These are phyloP conservation scores for Lithohypha guttulata DNA, from an alignment of 2,329 filamentous ascomycete species.

Conservation along the genomic window DNA sequence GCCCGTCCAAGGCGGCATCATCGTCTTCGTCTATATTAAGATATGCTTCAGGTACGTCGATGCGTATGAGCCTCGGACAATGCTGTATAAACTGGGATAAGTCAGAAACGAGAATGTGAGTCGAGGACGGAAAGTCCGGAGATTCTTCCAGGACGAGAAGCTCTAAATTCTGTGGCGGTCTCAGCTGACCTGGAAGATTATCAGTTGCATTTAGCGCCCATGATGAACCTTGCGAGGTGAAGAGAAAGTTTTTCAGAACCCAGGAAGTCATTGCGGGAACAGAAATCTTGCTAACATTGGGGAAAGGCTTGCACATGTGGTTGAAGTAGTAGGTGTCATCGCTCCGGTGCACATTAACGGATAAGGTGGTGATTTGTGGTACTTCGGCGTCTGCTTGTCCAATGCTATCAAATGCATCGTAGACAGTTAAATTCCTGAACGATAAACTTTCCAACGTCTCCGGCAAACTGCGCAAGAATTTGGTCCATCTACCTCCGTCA, in stretches of 20 bases:
- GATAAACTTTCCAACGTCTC: not conserved
- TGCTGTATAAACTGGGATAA: conserved; percentile 5
- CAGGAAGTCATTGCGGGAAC: conserved; percentile 7
- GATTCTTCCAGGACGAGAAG: conserved; percentile 3
- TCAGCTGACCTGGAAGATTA: not conserved
- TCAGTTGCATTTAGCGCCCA: conserved; percentile 7
- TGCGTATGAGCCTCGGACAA: conserved; percentile 3
- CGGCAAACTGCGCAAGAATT: conserved; percentile 2
- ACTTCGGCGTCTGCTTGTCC: not conserved
- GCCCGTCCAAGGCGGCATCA: not conserved
- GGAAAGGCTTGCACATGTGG: conserved; percentile 5
- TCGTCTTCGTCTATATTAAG: conserved; percentile 8
- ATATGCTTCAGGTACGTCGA: conserved; percentile 7
- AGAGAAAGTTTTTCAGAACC: conserved; percentile 12
- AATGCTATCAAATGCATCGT: conserved; percentile 5
- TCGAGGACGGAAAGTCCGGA: conserved; percentile 4
- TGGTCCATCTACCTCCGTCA: not conserved
- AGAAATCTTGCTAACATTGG: conserved; percentile 4
- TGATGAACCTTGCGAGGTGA: conserved; percentile 9
- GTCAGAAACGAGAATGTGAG: conserved; percentile 2
- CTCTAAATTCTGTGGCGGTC: conserved; percentile 3
- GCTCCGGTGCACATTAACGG: conserved; percentile 4
- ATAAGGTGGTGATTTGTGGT: conserved; percentile 5
- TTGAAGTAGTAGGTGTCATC: conserved; percentile 10
- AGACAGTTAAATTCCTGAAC: not conserved